Percentiles rank a stretch among this genome's conserved stretches.
phyloP scores from a whole-genome alignment of 2,329 filamentous ascomycete species.

The Pseudogymnoascus sp. region DNA sequence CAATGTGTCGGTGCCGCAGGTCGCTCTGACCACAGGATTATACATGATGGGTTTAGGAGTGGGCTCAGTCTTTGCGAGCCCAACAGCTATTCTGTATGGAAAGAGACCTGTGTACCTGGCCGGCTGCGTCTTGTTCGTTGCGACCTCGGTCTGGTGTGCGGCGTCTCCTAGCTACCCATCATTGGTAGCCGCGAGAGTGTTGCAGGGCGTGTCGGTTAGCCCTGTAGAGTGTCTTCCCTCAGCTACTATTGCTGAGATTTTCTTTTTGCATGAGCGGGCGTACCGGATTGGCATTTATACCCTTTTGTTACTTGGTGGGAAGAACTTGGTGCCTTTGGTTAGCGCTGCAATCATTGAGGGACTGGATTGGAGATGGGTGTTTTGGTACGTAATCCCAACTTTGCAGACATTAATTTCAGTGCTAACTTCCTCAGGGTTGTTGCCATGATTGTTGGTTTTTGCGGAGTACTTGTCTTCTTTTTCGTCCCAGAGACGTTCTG shows the following conservation, averaged over 20 bases:
- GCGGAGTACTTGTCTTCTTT: constrained; percentile 66
- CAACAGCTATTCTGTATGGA: constrained; percentile 83
- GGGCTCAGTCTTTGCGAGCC: constrained; percentile 75
- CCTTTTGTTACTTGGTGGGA: constrained; percentile 76
- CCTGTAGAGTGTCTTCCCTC: constrained; percentile 89
- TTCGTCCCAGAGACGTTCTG: constrained; percentile 95
- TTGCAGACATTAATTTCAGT: not conserved
- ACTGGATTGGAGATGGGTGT: constrained; percentile 82
- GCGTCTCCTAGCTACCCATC: constrained; percentile 73
- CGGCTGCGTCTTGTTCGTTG: constrained; percentile 68
- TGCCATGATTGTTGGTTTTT: constrained; percentile 68
- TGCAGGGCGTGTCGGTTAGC: constrained; percentile 81
- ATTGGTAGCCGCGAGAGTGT: constrained; percentile 70
- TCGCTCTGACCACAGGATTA: constrained; percentile 80
- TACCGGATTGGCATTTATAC: constrained; percentile 94
- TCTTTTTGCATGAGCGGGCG: constrained; percentile 87
- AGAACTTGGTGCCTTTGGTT: constrained; percentile 81
- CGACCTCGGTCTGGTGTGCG: constrained; percentile 76
- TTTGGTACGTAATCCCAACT: constrained; percentile 50
- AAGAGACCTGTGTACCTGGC: constrained; percentile 85
- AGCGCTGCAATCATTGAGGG: constrained; percentile 76
- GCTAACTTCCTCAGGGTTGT: constrained; percentile 54
- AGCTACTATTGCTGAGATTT: constrained; percentile 92
- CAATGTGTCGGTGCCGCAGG: constrained; percentile 58
- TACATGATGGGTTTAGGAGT: constrained; percentile 92